Percentiles rank a stretch among this genome's conserved stretches.
phyloP scores from a whole-genome alignment of 768 basidiomycete species.

The Antrodiella citrinella region DNA sequence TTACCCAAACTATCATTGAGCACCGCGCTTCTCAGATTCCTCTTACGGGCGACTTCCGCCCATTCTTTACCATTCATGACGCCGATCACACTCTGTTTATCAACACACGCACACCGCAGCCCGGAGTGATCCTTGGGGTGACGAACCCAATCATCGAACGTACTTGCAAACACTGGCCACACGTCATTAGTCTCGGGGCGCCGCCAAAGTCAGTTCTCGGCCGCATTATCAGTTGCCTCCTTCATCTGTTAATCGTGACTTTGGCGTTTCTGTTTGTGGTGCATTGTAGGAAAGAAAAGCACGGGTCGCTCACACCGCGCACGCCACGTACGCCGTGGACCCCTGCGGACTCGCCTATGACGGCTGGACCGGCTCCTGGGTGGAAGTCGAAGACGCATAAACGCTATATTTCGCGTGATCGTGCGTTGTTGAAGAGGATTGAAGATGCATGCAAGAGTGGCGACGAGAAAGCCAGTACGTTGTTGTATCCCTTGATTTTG shows the following conservation, averaged over 20 bases:
- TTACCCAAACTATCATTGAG: neutral
- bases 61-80: conserved; percentile 96
- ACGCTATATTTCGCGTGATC: conserved; percentile 81
- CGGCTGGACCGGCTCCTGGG: conserved; percentile 50
- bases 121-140: conserved; percentile 72
- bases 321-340: neutral
- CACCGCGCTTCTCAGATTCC: conserved; percentile 68
- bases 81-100: conserved; percentile 69
- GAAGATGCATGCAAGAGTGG: conserved; percentile 48
- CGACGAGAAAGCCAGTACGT: conserved; percentile 43
- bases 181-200: conserved; percentile 63
- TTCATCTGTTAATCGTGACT: neutral
- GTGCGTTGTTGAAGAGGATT: conserved; percentile 58
- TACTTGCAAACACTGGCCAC: conserved; percentile 79
- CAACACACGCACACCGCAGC: conserved; percentile 72
- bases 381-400: conserved; percentile 78
- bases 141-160: conserved; percentile 86
- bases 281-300: neutral
- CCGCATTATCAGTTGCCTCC: neutral
- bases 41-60: conserved; percentile 76
- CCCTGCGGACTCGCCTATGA: neutral
- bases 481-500: conserved; percentile 13
- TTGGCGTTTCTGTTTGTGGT: too few species aligned
- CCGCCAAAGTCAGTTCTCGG: conserved; percentile 3
- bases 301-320: neutral